Percentiles rank a stretch among this genome's conserved stretches.
Conservation (phyloP, 495 filamentous ascomycete species). For the Letharia columbiana region DNA sequence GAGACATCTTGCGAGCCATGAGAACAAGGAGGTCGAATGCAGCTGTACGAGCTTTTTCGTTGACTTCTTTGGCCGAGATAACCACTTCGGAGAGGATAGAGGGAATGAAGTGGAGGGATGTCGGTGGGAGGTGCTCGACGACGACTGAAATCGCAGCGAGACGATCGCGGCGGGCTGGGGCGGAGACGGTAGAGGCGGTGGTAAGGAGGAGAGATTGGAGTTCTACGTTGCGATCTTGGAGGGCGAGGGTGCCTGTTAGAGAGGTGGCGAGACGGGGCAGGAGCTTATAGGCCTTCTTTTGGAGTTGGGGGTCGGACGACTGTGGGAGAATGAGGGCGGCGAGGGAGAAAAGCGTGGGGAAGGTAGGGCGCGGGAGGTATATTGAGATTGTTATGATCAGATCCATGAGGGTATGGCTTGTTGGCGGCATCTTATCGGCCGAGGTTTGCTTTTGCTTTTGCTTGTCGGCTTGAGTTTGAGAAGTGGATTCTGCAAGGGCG, state of each 20-base stretch:
- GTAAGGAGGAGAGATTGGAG: constrained; percentile 70
- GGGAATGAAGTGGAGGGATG: constrained; percentile 84
- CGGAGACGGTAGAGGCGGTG: constrained; percentile 70
- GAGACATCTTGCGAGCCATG: constrained; percentile 70
- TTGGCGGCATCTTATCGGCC: constrained; percentile 77
- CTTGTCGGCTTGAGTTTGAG: constrained; percentile 44
- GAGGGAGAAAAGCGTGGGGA: constrained; percentile 70
- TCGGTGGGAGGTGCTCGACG: constrained; percentile 63
- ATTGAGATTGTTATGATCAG: constrained; percentile 90
- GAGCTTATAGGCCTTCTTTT: constrained; percentile 98
- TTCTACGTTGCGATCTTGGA: constrained; percentile 62
- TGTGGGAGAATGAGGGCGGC: constrained; percentile 70
- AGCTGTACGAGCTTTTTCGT: constrained; percentile 79
- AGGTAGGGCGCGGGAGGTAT: constrained; percentile 78
- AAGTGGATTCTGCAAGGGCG: constrained; percentile 54
- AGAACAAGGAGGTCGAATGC: constrained; percentile 87
- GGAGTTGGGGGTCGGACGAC: constrained; percentile 72
- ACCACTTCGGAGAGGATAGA: constrained; percentile 86
- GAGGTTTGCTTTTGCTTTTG: constrained; percentile 51
- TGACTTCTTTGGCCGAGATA: constrained; percentile 90
- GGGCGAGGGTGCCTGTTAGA: constrained; percentile 58
- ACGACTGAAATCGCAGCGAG: constrained; percentile 72
- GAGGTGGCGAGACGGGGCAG: constrained; percentile 82
- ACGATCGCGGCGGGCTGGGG: constrained; percentile 75
- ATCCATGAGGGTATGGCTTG: constrained; percentile 90